Base-by-base conservation (phyloP, 768 basidiomycete genomes). In the Auricularia cornea region DNA sequence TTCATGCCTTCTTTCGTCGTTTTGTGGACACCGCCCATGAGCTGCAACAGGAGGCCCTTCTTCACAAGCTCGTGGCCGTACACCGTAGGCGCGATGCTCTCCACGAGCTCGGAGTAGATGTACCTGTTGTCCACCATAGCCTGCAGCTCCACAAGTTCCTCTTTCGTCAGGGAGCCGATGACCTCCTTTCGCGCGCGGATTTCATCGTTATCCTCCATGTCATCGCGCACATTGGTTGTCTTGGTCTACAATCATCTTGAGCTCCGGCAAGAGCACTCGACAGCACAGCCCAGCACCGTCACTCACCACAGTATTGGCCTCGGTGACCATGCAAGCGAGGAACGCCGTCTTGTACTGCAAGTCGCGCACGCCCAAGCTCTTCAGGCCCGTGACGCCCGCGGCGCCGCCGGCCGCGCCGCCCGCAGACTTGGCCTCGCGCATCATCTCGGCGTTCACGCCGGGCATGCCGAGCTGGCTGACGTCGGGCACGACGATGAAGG, bases 11-110 rank as follows among this genome's bases (percentile, higher is more conserved):
- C 97, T 0, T 82, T 78, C 1, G 96, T 98, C 72, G 94, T 86
- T 73, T 99, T 99, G 77, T 98, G 96, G 3, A 98, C 96, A 28
- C 97, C 97, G 28, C 97, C 95, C 94, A 99, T 96, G 29, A 99
- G 83, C 72, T 98, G 97, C 20, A 99, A 79, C 28, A 98, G 77
- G 35, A 99, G 80, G 14, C 97, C 97, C 73, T 99, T 99, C 80
- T 99, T 98, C 69, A 98, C 95, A 60, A 98, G 95, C 71, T 99
- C 97, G 72, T 98, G 97, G 1, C 97, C 97, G 70, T 98, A 98
- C 1, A 99, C 96, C 0, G 97, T 98, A 2, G 97, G 97, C 1
- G 97, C 97, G 65, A 98, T 96, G 70, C 91, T 94, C 70, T 89
- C 86, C 28, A 98, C 96, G 3, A 98, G 79, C 8, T 96, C 86